A percentile compares a stretch with the other conserved stretches of the same genome.
These are phyloP conservation scores for Lentinula raphanica DNA, from an alignment of 768 basidiomycete genomes.

Conservation along the genomic window DNA sequence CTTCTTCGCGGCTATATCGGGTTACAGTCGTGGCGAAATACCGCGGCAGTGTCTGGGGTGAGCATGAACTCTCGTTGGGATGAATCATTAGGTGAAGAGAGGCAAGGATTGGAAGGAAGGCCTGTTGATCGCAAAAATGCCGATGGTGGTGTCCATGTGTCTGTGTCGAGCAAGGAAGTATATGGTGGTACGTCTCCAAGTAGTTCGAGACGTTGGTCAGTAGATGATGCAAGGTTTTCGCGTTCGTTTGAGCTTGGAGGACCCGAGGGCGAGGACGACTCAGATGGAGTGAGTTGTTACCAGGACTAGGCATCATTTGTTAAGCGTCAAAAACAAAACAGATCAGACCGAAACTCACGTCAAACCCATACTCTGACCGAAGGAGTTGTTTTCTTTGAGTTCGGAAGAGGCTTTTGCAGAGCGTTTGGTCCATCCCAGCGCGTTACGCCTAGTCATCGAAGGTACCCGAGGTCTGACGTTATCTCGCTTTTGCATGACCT, in stretches of 20 bases:
- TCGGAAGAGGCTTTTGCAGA: constrained; percentile 44
- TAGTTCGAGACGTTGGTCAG: constrained; percentile 34
- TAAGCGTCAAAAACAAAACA: not conserved
- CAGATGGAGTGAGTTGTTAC: constrained; percentile 37
- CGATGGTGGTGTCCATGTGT: constrained; percentile 42
- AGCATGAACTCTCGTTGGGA: constrained; percentile 49
- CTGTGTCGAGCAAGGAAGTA: constrained; percentile 45
- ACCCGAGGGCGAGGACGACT: constrained; percentile 48
- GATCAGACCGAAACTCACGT: constrained; percentile 41
- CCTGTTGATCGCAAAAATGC: constrained; percentile 38
- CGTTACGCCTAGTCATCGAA: constrained; percentile 51
- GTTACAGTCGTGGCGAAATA: constrained; percentile 59
- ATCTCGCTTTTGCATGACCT: constrained; percentile 11
- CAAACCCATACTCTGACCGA: constrained; percentile 33
- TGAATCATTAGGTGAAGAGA: constrained; percentile 40
- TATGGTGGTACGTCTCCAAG: constrained; percentile 44
- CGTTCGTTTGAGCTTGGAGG: too few relatives aligned
- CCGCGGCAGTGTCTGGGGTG: constrained; percentile 73
- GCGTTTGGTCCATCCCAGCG: constrained; percentile 63
- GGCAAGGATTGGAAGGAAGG: constrained; percentile 46
- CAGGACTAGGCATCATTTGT: constrained; percentile 43
- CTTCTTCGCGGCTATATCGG: too few relatives aligned
- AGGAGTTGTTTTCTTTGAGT: constrained; percentile 47
- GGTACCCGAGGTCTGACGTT: constrained; percentile 43
- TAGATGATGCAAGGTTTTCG: constrained; percentile 18